Evolutionary conservation across 148 eudicot species (phyloP), one percentile per base, ranked within the genome.

Genomic region (Cornus suecica): DNA sequence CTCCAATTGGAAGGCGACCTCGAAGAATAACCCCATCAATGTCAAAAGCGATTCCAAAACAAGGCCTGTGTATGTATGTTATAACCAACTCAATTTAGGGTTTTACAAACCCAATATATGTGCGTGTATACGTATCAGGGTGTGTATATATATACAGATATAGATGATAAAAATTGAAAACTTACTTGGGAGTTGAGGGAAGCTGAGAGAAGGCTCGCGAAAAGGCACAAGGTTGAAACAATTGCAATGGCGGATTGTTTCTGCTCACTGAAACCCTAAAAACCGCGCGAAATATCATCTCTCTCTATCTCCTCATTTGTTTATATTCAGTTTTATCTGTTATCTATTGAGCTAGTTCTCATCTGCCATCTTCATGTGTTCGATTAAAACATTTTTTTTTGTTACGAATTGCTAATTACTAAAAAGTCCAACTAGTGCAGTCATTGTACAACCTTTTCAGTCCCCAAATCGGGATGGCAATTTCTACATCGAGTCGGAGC

Each of bases 1-100:
- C 86, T 15, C 88, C 92, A 60, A 88, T 90, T 34, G 90, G 89
- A 54, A 85, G 66, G 23, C 72, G 74, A 1, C 92, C 94, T 0
- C 92, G 92, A 11, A 90, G 82, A 70, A 90, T 85, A 32, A 88
- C 94, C 13, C 94, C 94, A 69, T 90, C 92, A 10, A 90, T 88
- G 34, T 90, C 94, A 58, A 90, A 87, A 5, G 94, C 94, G 42
- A 90, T 84, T n/a, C 94, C 94, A 76, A 87, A 90, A 8, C 77
- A 63, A 80, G 81, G 68, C 78, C 88, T 83, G 78, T 26, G 24
- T 66, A 20, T 5, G 5, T 32, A 2, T 32, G 3, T 32, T 5
- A 37, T 8, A 28, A 52, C 34, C 31, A 22, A 23, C 1, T 10
- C 52, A 56, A 6, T 24, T 8, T 27, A 54, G 15, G 28, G 32